These are phyloP conservation scores for Penicillium waksmanii DNA, from an alignment of 495 filamentous ascomycete species.

Conservation along the genomic window DNA sequence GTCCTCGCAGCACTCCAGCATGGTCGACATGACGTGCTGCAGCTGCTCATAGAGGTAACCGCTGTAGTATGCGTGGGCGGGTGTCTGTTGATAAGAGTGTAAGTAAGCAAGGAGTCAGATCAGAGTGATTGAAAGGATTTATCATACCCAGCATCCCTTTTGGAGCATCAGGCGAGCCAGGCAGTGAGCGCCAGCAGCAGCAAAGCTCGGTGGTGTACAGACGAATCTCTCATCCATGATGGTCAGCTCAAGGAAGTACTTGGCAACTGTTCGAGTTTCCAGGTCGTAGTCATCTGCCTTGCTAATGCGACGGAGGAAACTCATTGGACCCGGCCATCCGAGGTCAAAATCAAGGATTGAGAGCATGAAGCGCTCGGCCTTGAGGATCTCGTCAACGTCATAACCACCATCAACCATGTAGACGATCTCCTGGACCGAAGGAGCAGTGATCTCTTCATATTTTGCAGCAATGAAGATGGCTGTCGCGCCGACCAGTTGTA, in stretches of 20 bases:
- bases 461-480: constrained; percentile 96
- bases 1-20: constrained; percentile 85
- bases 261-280: constrained; percentile 92
- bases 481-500: constrained; percentile 95
- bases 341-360: constrained; percentile 93
- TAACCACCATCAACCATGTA: constrained; percentile 98
- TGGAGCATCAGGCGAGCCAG: constrained; percentile 84
- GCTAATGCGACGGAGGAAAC: constrained; percentile 93
- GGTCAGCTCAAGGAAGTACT: constrained; percentile 96
- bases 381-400: constrained; percentile 86
- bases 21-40: constrained; percentile 70
- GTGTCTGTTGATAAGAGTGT: constrained; percentile 56
- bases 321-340: constrained; percentile 98
- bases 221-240: constrained; percentile 99
- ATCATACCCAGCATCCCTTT: constrained; percentile 89
- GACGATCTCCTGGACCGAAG: constrained; percentile 90
- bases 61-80: constrained; percentile 85
- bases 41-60: constrained; percentile 89
- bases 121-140: constrained; percentile 17
- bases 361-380: constrained; percentile 98
- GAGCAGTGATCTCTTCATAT: constrained; percentile 98
- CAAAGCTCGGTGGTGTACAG: constrained; percentile 83
- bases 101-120: constrained; percentile 39
- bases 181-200: constrained; percentile 91
- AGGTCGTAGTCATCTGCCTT: constrained; percentile 98